phyloP scores from a whole-genome alignment of 768 basidiomycete genomes.

The Termitomyces sp. region DNA sequence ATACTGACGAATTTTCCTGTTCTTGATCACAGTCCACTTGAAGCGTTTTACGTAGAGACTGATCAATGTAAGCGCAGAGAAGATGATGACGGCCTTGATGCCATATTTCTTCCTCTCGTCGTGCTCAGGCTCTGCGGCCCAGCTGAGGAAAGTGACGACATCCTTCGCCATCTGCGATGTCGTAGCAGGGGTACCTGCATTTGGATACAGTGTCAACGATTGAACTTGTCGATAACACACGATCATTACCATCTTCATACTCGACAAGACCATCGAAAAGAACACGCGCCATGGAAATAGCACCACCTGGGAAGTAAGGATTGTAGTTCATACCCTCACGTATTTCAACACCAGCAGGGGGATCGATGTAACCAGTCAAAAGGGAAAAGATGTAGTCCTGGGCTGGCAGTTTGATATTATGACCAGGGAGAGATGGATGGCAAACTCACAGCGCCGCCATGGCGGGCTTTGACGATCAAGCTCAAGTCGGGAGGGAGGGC shows the following conservation, averaged over 20 bases:
- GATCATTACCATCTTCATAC: constrained; percentile 79
- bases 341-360: constrained; percentile 91
- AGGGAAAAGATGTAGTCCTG: constrained; percentile 98
- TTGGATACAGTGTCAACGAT: background rate
- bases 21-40: constrained; percentile 92
- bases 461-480: constrained; percentile 96
- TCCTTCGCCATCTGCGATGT: constrained; percentile 99
- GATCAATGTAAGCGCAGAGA: constrained; percentile 76
- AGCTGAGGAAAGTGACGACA: constrained; percentile 89
- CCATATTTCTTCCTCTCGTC: constrained; percentile 98
- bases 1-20: constrained; percentile 81
- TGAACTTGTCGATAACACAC: background rate
- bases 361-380: constrained; percentile 94
- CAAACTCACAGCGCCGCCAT: constrained; percentile 83
- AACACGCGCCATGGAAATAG: constrained; percentile 97
- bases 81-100: constrained; percentile 91
- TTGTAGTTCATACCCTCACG: constrained; percentile 99
- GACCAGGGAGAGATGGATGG: background rate
- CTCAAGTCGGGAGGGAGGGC: constrained; percentile 96
- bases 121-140: constrained; percentile 97
- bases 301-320: constrained; percentile 98
- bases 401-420: background rate
- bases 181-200: constrained; percentile 86
- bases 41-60: constrained; percentile 90
- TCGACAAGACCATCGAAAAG: constrained; percentile 95